Conservation (phyloP, 805 yeast genomes). For the Starmerella stigmatis region DNA sequence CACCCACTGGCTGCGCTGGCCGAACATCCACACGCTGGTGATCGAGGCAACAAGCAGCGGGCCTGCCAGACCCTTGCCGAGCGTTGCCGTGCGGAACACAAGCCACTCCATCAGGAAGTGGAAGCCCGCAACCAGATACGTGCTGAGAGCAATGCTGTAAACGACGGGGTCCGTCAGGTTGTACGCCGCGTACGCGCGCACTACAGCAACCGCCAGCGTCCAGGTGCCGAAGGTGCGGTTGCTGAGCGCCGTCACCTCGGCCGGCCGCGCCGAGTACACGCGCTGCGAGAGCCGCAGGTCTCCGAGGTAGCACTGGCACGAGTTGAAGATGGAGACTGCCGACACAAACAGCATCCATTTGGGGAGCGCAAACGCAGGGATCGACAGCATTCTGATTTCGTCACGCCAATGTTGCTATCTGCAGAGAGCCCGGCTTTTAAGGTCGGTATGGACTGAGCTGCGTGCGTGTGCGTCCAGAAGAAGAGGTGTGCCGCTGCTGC, state of each 20-base stretch:
- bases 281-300: constrained; percentile 64
- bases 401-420: too few relatives aligned
- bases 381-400: not conserved
- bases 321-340: constrained; percentile 83
- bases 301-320: constrained; percentile 71
- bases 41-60: constrained; percentile 74
- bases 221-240: constrained; percentile 99
- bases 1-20: constrained; percentile 45
- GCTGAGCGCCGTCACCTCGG: constrained; percentile 50
- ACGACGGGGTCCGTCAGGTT: constrained; percentile 57
- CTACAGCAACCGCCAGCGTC: constrained; percentile 79
- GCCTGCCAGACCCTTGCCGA: constrained; percentile 81
- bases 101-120: constrained; percentile 84
- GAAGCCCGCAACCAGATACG: constrained; percentile 68
- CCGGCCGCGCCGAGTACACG: constrained; percentile 61
- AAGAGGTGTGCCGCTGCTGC: too few relatives aligned
- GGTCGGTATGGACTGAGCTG: too few relatives aligned
- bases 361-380: constrained; percentile 46
- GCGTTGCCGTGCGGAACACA: constrained; percentile 62
- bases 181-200: constrained; percentile 81
- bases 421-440: too few relatives aligned
- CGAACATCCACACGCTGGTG: constrained; percentile 71
- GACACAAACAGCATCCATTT: constrained; percentile 75
- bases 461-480: too few relatives aligned
- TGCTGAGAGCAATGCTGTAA: constrained; percentile 66